Evolutionary conservation across 192 early-diverging fungal species (phyloP).

Genomic region (Cetraspora pellucida): DNA sequence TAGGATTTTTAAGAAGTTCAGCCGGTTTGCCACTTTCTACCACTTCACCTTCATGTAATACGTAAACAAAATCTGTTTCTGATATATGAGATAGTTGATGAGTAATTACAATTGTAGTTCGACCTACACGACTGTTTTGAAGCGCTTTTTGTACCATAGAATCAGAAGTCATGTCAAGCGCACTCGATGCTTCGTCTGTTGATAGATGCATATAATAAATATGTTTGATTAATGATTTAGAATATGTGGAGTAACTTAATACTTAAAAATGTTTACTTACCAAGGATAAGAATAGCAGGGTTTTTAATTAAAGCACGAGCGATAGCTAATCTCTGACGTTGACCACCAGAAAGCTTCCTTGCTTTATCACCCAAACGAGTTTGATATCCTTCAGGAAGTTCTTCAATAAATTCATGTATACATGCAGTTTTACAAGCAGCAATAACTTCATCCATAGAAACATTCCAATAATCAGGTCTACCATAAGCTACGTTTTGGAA

Average conservation of each 20-base stretch:
- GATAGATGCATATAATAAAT: no score
- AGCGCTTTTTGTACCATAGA: conserved; percentile 43
- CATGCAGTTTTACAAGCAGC: conserved; percentile 63
- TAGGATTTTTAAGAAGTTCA: conserved; percentile 32
- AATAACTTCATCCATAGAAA: conserved; percentile 61
- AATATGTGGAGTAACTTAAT: no score
- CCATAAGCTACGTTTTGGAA: conserved; percentile 80
- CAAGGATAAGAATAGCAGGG: conserved; percentile 59
- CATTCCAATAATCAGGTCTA: conserved; percentile 46
- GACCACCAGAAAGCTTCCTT: conserved; percentile 77
- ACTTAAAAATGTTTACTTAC: no score
- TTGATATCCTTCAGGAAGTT: conserved; percentile 57
- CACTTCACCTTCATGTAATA: conserved; percentile 51
- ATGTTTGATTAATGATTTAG: no score
- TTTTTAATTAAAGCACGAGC: conserved; percentile 68
- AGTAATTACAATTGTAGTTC: conserved; percentile 63
- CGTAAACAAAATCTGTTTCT: conserved; percentile 49
- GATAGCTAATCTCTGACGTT: conserved; percentile 74
- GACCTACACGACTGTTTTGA: conserved; percentile 32
- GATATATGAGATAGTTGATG: conserved; percentile 58
- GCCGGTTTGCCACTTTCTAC: conserved; percentile 36
- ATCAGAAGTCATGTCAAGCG: conserved; percentile 39
- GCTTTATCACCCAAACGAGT: conserved; percentile 76
- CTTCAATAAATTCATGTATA: conserved; percentile 66
- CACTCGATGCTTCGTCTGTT: conserved; percentile 41